A percentile compares a stretch with the other conserved stretches of the same genome.
These are phyloP conservation scores for Leishmania amazonensis DNA, from an alignment of 208 protist genomes.

Conservation along the genomic window DNA sequence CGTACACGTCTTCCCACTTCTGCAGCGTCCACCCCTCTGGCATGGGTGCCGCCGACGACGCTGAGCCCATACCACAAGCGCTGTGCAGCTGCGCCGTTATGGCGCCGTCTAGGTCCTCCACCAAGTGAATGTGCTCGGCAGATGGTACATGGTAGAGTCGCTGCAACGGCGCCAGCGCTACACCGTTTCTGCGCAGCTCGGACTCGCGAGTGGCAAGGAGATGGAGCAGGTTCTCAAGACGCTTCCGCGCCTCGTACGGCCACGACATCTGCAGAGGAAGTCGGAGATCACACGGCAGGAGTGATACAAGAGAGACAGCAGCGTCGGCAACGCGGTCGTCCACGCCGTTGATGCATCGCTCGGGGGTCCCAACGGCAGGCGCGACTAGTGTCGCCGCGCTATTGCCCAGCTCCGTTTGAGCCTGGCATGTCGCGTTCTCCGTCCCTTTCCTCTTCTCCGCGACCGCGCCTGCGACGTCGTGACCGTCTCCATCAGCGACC, in stretches of 20 bases:
- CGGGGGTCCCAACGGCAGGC: neutral
- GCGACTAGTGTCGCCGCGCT: too few species aligned
- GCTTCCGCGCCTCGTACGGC: slow-evolving; percentile 25
- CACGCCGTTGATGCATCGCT: neutral
- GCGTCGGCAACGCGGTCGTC: neutral
- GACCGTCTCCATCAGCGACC: neutral
- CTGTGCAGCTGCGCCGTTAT: slow-evolving; percentile 1
- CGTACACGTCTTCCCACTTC: slow-evolving; percentile 8
- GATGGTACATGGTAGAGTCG: slow-evolving; percentile 11
- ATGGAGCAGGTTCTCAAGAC: slow-evolving; percentile 45
- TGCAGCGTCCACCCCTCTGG: neutral
- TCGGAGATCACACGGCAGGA: slow-evolving; percentile 3
- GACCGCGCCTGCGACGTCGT: neutral
- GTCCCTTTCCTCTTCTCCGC: neutral
- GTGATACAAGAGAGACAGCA: neutral
- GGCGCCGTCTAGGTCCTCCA: slow-evolving; percentile 13
- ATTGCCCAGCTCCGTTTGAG: neutral
- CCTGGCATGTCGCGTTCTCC: neutral
- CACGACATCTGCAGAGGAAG: slow-evolving; percentile 31
- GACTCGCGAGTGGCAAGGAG: slow-evolving; percentile 37
- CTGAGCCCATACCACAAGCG: slow-evolving; percentile 4
- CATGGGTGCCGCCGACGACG: neutral
- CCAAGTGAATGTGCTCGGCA: slow-evolving; percentile 9
- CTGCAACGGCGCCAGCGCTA: slow-evolving; percentile 7
- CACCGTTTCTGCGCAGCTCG: slow-evolving; percentile 8